A percentile compares a stretch with the other conserved stretches of the same genome.
Conservation (phyloP, 139 green algal species). For the Medakamo hakoo region DNA sequence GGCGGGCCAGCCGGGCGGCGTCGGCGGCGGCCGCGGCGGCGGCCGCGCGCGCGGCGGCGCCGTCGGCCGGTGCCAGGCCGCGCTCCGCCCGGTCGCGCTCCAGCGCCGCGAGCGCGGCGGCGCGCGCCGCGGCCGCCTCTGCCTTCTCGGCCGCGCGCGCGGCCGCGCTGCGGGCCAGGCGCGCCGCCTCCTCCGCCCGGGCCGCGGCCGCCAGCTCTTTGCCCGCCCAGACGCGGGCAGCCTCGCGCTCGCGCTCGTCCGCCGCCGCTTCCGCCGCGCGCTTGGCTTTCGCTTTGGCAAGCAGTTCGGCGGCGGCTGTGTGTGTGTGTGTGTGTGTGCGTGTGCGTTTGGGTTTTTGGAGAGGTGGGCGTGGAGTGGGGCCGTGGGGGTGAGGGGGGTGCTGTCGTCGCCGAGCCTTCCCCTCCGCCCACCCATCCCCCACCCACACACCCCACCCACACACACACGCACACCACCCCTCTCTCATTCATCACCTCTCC, state of each 20-base stretch:
- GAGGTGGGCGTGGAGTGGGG: too few relatives aligned
- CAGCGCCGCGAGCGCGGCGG: constrained; percentile 58
- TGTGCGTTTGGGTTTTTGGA: too few relatives aligned
- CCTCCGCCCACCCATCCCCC: constrained; percentile 29
- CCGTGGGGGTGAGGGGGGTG: too few relatives aligned
- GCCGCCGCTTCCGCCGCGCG: not conserved
- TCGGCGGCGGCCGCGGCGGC: constrained; percentile 29
- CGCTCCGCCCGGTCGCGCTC: constrained; percentile 7
- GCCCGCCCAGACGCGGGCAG: constrained; percentile 8
- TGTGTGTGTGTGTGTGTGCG: not conserved
- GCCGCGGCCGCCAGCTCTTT: constrained; percentile 48
- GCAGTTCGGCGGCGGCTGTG: not conserved
- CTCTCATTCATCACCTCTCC: constrained; percentile 56
- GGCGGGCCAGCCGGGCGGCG: constrained; percentile 24
- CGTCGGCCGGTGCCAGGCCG: constrained; percentile 8
- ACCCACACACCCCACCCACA: constrained; percentile 26
- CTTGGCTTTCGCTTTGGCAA: not conserved
- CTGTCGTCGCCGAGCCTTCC: not conserved
- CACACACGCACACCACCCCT: constrained; percentile 35
- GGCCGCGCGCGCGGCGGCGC: not conserved
- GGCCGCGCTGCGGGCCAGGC: constrained; percentile 53
- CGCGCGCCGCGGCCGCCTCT: constrained; percentile 35
- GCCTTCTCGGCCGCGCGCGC: constrained; percentile 44
- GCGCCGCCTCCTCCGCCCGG: constrained; percentile 54
- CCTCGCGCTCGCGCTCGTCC: not conserved